Conservation (phyloP, 2,329 filamentous ascomycete species). For the Ophiostoma triangulosporum region DNA sequence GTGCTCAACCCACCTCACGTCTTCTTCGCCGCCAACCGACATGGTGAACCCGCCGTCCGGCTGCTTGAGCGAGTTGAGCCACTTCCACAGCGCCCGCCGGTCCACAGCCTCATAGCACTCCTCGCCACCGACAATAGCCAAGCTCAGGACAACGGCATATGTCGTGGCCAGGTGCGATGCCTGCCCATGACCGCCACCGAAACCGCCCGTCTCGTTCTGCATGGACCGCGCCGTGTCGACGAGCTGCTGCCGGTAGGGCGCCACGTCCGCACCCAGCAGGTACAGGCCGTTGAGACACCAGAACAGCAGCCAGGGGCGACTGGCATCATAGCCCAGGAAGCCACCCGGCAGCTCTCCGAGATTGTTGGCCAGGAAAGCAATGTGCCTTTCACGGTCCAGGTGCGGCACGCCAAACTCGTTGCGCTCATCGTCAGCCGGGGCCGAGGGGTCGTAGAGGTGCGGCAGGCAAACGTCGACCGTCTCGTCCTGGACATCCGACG, state of each 20-base stretch:
- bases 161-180: constrained; percentile 76
- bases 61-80: constrained; percentile 78
- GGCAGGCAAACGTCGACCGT: constrained; percentile 58
- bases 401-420: constrained; percentile 63
- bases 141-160: constrained; percentile 69
- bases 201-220: constrained; percentile 74
- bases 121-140: constrained; percentile 65
- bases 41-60: constrained; percentile 81
- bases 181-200: constrained; percentile 89
- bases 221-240: constrained; percentile 63
- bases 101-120: constrained; percentile 62
- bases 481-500: constrained; percentile 52
- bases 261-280: constrained; percentile 62
- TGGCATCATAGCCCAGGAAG: constrained; percentile 70
- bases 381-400: constrained; percentile 52
- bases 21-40: constrained; percentile 75
- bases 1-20: constrained; percentile 73
- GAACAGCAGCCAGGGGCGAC: constrained; percentile 86
- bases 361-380: constrained; percentile 46
- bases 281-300: constrained; percentile 71
- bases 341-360: constrained; percentile 50
- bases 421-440: constrained; percentile 35
- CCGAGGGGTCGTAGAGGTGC: constrained; percentile 41
- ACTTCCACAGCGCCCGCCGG: constrained; percentile 77
- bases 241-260: constrained; percentile 53